Evolutionary conservation across 768 basidiomycete genomes (phyloP), one percentile per base, ranked within the genome.

Genomic region (Suillus luteus): DNA sequence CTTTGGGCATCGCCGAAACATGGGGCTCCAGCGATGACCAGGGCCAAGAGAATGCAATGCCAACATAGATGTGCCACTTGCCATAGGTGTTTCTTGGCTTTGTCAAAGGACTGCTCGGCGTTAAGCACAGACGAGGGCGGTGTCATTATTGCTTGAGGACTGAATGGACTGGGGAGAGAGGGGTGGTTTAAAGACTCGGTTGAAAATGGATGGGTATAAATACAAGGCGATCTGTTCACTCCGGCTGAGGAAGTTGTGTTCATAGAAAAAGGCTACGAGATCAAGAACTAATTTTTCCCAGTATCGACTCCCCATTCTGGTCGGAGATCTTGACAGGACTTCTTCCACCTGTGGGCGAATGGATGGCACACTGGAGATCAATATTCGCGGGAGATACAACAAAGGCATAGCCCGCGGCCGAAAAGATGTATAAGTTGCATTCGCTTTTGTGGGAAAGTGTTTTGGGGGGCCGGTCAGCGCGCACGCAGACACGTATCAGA

Each of bases 191-290:
- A 62, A 61, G 59, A 63, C 66, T 74, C 66, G 60, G 67, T 65
- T 68, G 67, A 62, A 61, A 69, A 64, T 66, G 62, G 65, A 63
- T 61, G 64, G 70, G 71, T 65, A 69, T 75, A 76, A 75, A 73
- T 65, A 71, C 64, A 59, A 69, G 68, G 62, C 61, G 58, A 64
- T 65, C 71, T 72, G 49, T 69, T 61, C 68, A 58, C 22, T 58
- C 62, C 41, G 38, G 40, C 72, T 73, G 75, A 75, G 66, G 73
- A 74, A 71, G 75, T 77, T 77, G 70, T 76, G 71, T 70, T 76
- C 73, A 73, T 76, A 77, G 76, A 77, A 77, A 76, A 73, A 77
- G 46, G 73, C 40, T 55, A 77, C 75, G 75, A 69, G 75, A 75
- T 77, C 75, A 77, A 66, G 69, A 67, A 69, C 76, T 73, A 75